Percentiles rank a stretch among this genome's conserved stretches.
Conservation (phyloP, 345 rosid species). For the Citrus sp. region DNA sequence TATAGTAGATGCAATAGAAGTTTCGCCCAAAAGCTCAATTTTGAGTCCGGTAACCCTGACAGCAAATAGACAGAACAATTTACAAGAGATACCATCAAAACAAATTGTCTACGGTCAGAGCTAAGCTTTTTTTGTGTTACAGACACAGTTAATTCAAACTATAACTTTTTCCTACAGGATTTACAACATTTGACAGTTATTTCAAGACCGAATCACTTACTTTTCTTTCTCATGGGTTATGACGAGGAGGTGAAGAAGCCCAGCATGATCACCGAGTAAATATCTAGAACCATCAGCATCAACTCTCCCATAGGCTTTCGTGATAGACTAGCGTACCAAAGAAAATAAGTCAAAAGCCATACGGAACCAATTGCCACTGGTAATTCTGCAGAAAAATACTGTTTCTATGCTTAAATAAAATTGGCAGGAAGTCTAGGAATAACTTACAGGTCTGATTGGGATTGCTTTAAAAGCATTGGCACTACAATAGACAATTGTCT, state of each 20-base stretch:
- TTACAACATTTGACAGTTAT: not conserved
- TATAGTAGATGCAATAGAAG: slow-evolving; percentile 89
- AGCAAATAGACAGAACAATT: slow-evolving; percentile 13
- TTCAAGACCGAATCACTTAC: slow-evolving; percentile 37
- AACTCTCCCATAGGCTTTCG: slow-evolving; percentile 90
- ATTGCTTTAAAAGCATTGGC: slow-evolving; percentile 83
- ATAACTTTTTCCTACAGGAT: not conserved
- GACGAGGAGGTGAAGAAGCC: slow-evolving; percentile 84
- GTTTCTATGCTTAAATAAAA: slow-evolving; percentile 1
- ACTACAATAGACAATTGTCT: slow-evolving; percentile 89
- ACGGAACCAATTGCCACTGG: slow-evolving; percentile 1
- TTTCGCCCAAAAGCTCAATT: slow-evolving; percentile 95
- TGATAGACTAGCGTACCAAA: slow-evolving; percentile 53
- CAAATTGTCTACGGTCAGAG: not conserved
- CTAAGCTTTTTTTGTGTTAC: not conserved
- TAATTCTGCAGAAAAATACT: not conserved
- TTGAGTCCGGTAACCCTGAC: slow-evolving; percentile 92
- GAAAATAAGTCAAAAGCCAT: slow-evolving; percentile 17
- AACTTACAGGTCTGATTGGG: slow-evolving; percentile 76
- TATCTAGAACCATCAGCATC: slow-evolving; percentile 97
- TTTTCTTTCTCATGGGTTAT: slow-evolving; percentile 89
- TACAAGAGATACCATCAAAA: slow-evolving; percentile 5
- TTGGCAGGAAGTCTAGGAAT: slow-evolving; percentile 4
- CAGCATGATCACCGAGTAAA: slow-evolving; percentile 91
- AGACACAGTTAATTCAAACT: not conserved